phyloP scores from a whole-genome alignment of 2,329 filamentous ascomycete genomes.

The Epichloe hybrida region DNA sequence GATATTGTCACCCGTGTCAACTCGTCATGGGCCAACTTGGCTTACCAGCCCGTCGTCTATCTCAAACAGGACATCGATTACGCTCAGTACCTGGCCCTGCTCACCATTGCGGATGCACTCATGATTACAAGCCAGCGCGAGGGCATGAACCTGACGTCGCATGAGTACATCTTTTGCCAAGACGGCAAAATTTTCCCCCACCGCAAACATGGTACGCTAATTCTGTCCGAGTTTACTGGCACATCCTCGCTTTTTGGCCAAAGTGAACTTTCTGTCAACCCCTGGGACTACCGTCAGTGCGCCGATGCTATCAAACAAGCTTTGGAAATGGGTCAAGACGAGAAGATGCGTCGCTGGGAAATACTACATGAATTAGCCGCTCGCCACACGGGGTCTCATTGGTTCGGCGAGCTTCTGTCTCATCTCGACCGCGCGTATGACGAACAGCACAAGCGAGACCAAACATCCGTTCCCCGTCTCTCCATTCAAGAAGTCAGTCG shows the following conservation, averaged over 20 bases:
- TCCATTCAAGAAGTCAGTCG: slow-evolving; percentile 51
- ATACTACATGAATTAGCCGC: slow-evolving; percentile 61
- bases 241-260: slow-evolving; percentile 75
- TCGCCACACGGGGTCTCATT: slow-evolving; percentile 71
- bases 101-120: slow-evolving; percentile 78
- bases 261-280: slow-evolving; percentile 76
- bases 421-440: slow-evolving; percentile 65
- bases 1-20: slow-evolving; percentile 94
- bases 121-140: slow-evolving; percentile 94
- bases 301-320: slow-evolving; percentile 75
- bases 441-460: slow-evolving; percentile 73
- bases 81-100: slow-evolving; percentile 78
- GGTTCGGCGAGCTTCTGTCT: slow-evolving; percentile 65
- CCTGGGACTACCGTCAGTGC: slow-evolving; percentile 86
- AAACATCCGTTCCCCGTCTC: slow-evolving; percentile 73
- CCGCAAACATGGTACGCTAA: slow-evolving; percentile 78
- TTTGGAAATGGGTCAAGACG: slow-evolving; percentile 62
- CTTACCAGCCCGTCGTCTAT: slow-evolving; percentile 86
- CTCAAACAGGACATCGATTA: slow-evolving; percentile 91
- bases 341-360: slow-evolving; percentile 63
- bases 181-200: slow-evolving; percentile 56
- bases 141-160: slow-evolving; percentile 92
- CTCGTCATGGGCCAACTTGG: slow-evolving; percentile 76
- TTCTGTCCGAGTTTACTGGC: slow-evolving; percentile 90
- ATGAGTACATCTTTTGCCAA: slow-evolving; percentile 89